Evolutionary conservation across 163 green algal genomes (phyloP).

Genomic region (Chloroidium sp.): DNA sequence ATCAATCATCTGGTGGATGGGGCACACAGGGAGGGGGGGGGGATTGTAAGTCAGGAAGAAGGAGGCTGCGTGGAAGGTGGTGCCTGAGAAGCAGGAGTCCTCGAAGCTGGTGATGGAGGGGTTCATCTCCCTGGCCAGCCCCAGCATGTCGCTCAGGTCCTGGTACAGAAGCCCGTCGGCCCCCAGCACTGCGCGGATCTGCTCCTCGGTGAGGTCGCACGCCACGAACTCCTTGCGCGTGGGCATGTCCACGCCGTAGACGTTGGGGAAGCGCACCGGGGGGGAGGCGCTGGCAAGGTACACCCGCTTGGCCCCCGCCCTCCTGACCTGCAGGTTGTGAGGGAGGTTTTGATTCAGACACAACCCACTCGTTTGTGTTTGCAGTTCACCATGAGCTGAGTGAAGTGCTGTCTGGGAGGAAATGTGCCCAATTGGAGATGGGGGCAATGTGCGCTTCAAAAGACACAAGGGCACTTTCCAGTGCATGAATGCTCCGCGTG

Average conservation of each 20-base stretch:
- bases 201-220: constrained; percentile 66
- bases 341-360: no score
- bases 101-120: constrained; percentile 79
- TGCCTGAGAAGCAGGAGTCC: constrained; percentile 84
- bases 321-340: constrained; percentile 17
- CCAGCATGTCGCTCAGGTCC: constrained; percentile 65
- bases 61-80: background rate
- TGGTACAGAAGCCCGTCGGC: constrained; percentile 96
- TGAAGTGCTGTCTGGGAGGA: no score
- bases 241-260: constrained; percentile 98
- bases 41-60: background rate
- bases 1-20: background rate
- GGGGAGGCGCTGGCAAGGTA: constrained; percentile 85
- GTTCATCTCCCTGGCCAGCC: constrained; percentile 70
- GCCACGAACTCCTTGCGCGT: constrained; percentile 89
- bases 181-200: constrained; percentile 58
- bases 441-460: no score
- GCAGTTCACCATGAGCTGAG: no score
- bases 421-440: no score
- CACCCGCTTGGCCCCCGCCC: constrained; percentile 79
- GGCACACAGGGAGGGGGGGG: background rate
- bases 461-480: no score
- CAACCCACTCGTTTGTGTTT: no score
- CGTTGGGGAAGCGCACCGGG: constrained; percentile 87
- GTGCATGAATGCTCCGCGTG: no score